A percentile compares a stretch with the other conserved stretches of the same genome.
Evolutionary conservation across 306 rosid species (phyloP).

Genomic region (Coriaria nepalensis): DNA sequence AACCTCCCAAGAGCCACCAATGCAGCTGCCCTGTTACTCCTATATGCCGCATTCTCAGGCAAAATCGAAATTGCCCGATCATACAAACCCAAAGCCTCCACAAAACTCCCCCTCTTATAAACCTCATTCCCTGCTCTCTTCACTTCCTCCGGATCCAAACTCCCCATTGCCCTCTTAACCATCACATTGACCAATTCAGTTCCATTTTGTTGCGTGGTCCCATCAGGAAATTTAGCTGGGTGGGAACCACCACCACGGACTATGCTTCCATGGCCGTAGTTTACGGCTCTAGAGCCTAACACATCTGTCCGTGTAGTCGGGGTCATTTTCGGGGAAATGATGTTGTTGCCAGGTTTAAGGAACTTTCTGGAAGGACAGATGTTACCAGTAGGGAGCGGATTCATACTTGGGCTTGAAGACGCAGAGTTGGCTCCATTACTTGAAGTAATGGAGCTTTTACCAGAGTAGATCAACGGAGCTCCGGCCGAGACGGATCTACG

Average conservation of each 20-base stretch:
- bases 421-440: slow-evolving; percentile 21
- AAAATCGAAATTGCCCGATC: slow-evolving; percentile 57
- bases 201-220: neutral
- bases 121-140: slow-evolving; percentile 58
- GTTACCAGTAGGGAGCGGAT: slow-evolving; percentile 49
- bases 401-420: slow-evolving; percentile 18
- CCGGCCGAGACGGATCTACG: slow-evolving; percentile 82
- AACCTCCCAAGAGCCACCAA: slow-evolving; percentile 70
- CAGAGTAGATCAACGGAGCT: slow-evolving; percentile 61
- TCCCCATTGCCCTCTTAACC: slow-evolving; percentile 27
- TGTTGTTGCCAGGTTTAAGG: slow-evolving; percentile 22
- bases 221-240: slow-evolving; percentile 13
- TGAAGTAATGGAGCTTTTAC: slow-evolving; percentile 21
- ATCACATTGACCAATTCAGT: neutral
- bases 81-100: slow-evolving; percentile 70
- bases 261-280: slow-evolving; percentile 85
- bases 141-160: slow-evolving; percentile 64
- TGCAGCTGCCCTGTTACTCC: slow-evolving; percentile 81
- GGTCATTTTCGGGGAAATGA: slow-evolving; percentile 23
- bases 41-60: slow-evolving; percentile 61
- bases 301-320: slow-evolving; percentile 43
- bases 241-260: slow-evolving; percentile 37
- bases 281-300: slow-evolving; percentile 56
- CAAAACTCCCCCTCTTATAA: slow-evolving; percentile 42
- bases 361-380: slow-evolving; percentile 64